A percentile compares a stretch with the other conserved stretches of the same genome.
phyloP scores from a whole-genome alignment of 768 basidiomycete genomes.

The Naematelia encephala region DNA sequence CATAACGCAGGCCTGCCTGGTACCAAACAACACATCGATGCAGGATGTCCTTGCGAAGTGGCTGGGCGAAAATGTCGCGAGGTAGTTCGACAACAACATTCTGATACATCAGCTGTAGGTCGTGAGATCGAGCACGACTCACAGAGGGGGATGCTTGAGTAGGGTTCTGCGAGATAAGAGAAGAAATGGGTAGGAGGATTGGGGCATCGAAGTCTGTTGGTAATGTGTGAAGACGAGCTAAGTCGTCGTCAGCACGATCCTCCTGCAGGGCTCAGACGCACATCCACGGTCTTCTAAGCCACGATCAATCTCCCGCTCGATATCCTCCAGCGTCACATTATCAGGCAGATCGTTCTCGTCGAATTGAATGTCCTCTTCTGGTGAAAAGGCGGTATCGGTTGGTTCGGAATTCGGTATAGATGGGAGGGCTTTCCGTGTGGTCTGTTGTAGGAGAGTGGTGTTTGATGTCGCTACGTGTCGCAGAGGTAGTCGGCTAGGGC shows the following conservation, averaged over 20 bases:
- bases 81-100: conserved; percentile 50
- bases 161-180: conserved; percentile 38
- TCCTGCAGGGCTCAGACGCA: not conserved
- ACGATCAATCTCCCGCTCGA: not conserved
- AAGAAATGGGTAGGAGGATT: conserved; percentile 43
- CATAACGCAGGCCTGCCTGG: conserved; percentile 77
- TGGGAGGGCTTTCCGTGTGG: not conserved
- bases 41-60: conserved; percentile 85
- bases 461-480: not conserved
- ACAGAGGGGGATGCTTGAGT: conserved; percentile 33
- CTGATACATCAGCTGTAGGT: conserved; percentile 14
- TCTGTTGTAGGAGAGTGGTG: not conserved
- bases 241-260: not conserved
- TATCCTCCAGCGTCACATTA: not conserved
- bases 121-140: conserved; percentile 10
- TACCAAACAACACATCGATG: conserved; percentile 88
- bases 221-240: not conserved
- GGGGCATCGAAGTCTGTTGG: conserved; percentile 9
- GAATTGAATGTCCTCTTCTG: not conserved
- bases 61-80: conserved; percentile 71
- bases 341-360: not conserved
- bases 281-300: not conserved
- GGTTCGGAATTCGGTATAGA: not conserved
- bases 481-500: not conserved
- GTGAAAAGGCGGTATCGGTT: not conserved